Conservation (phyloP, 78 protist species). For the Isochrysis galbana region DNA sequence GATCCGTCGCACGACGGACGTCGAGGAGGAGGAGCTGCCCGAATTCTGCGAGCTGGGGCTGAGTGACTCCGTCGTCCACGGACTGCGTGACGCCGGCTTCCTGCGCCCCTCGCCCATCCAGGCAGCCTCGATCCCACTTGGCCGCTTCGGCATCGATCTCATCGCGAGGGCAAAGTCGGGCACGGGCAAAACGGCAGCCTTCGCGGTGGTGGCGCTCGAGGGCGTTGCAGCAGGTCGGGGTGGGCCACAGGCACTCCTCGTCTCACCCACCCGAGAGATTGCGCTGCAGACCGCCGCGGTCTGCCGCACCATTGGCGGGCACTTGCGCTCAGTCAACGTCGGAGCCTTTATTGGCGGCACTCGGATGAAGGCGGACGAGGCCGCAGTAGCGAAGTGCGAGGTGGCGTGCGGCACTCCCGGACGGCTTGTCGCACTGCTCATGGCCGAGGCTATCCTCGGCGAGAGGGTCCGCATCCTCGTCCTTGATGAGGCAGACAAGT, state of each 20-base stretch:
- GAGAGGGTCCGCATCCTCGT: not conserved
- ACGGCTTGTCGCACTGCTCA: not conserved
- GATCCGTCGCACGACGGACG: not conserved
- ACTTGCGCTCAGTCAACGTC: not conserved
- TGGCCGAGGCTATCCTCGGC: not conserved
- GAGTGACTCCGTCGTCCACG: not conserved
- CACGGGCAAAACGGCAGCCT: conserved; percentile 75
- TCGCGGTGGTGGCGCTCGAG: conserved; percentile 50
- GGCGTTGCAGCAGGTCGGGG: conserved; percentile 41
- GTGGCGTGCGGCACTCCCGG: conserved; percentile 20
- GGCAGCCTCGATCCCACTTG: conserved; percentile 59
- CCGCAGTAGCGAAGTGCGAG: not conserved
- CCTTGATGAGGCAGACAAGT: conserved; percentile 23
- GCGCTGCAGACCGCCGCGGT: conserved; percentile 57
- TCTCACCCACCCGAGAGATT: conserved; percentile 64
- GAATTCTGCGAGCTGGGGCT: not conserved
- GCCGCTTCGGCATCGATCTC: conserved; percentile 56
- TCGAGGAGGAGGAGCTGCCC: not conserved
- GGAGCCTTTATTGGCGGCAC: not conserved
- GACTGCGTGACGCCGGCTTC: not conserved
- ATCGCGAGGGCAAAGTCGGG: conserved; percentile 71
- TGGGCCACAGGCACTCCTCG: conserved; percentile 45
- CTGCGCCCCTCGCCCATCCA: conserved; percentile 72
- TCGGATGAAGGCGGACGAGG: not conserved
- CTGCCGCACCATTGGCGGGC: not conserved